Percentiles rank a stretch among this genome's conserved stretches.
Evolutionary conservation across 1,284 basidiomycete genomes (phyloP).

Genomic region (Ustilago curta): DNA sequence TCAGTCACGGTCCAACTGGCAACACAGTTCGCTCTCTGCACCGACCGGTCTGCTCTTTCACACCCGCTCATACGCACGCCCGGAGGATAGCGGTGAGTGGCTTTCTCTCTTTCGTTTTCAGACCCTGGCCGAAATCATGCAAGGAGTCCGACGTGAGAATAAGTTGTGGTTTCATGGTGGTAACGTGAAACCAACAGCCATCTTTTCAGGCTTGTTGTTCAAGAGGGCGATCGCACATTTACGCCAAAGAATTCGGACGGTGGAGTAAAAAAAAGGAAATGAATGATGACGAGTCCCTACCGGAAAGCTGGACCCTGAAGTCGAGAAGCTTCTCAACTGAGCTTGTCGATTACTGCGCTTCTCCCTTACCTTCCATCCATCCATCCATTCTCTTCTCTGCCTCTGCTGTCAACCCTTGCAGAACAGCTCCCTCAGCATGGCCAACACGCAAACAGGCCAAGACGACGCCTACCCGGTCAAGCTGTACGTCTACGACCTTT

Average conservation of each 20-base stretch:
- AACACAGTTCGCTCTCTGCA: background rate
- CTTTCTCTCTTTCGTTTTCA: constrained; percentile 3
- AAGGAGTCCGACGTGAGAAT: constrained; percentile 22
- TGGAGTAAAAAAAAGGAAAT: constrained; percentile 9
- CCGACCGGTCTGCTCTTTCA: background rate
- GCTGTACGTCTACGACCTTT: constrained; percentile 91
- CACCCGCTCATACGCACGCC: background rate
- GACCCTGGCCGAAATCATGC: background rate
- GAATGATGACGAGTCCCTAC: constrained; percentile 10
- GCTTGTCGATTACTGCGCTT: background rate
- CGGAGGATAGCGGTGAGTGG: background rate
- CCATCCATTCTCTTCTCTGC: background rate
- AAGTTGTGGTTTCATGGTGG: background rate
- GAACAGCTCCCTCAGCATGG: constrained; percentile 5
- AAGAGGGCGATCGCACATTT: no score
- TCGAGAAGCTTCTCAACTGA: constrained; percentile 1
- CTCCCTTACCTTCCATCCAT: no score
- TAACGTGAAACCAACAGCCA: background rate
- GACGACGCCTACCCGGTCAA: constrained; percentile 65
- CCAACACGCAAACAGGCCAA: constrained; percentile 2
- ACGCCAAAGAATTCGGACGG: background rate
- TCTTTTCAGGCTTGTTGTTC: no score
- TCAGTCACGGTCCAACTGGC: no score
- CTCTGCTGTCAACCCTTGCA: no score
- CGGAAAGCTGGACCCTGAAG: constrained; percentile 14